These are phyloP conservation scores for Musa acuminata DNA, from an alignment of 176 grass and related monocot species.

Conservation along the genomic window DNA sequence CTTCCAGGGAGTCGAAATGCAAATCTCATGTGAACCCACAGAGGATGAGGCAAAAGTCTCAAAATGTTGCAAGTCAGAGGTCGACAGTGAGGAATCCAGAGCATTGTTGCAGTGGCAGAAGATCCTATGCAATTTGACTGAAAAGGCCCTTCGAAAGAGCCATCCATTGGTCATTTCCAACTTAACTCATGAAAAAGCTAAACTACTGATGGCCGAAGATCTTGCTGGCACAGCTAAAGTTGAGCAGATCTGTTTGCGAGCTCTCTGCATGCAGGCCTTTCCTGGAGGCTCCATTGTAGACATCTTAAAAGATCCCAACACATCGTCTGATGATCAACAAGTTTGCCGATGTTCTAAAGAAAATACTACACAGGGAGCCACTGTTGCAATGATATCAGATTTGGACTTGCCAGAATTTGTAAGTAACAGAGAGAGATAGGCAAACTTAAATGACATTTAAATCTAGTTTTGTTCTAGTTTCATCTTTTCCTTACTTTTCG, in stretches of 20 bases:
- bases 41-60: conserved; percentile 44
- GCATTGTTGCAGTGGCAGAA: conserved; percentile 52
- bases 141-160: conserved; percentile 83
- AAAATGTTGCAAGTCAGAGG: conserved; percentile 20
- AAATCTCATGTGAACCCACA: conserved; percentile 36
- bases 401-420: conserved; percentile 80
- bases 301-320: conserved; percentile 24
- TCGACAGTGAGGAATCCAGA: conserved; percentile 63
- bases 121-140: conserved; percentile 60
- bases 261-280: conserved; percentile 63
- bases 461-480: not conserved
- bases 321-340: conserved; percentile 28
- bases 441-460: not conserved
- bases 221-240: conserved; percentile 43
- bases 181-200: conserved; percentile 56
- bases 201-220: conserved; percentile 37
- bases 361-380: conserved; percentile 15
- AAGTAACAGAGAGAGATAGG: conserved; percentile 22
- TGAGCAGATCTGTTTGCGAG: conserved; percentile 76
- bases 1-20: conserved; percentile 69
- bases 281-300: conserved; percentile 39
- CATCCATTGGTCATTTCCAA: conserved; percentile 82
- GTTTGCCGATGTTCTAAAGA: conserved; percentile 30
- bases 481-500: conserved; percentile 7
- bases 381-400: conserved; percentile 38